phyloP scores from a whole-genome alignment of 176 grass and related monocot species.

The Miscanthus lutarioriparius region DNA sequence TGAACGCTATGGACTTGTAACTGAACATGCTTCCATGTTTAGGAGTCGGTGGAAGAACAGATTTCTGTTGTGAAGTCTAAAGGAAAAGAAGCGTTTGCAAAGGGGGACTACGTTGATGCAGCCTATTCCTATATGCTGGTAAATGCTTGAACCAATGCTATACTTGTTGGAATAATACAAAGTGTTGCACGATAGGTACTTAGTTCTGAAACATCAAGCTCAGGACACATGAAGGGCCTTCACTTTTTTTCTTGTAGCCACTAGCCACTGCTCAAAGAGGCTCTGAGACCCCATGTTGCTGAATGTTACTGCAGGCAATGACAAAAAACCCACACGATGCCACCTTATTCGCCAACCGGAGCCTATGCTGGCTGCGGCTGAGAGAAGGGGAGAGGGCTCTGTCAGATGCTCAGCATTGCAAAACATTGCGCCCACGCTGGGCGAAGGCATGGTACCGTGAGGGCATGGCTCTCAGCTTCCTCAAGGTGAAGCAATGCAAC shows the following conservation, averaged over 20 bases:
- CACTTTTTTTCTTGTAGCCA: no score
- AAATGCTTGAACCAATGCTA: no score
- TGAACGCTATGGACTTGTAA: no score
- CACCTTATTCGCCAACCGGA: constrained; percentile 10
- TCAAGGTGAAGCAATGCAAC: background rate
- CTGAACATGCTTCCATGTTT: background rate
- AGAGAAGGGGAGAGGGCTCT: background rate
- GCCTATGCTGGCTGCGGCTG: background rate
- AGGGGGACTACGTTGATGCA: background rate
- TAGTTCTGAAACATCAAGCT: background rate
- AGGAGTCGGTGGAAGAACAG: background rate
- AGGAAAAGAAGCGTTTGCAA: background rate
- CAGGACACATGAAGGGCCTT: background rate
- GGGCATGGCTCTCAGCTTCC: background rate
- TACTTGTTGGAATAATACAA: background rate
- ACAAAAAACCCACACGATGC: background rate
- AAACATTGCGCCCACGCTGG: background rate
- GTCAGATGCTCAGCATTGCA: background rate
- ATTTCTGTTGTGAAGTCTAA: background rate
- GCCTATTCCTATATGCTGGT: background rate
- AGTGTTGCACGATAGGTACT: background rate
- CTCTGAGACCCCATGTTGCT: no score
- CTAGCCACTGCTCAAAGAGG: no score
- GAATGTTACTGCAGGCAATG: background rate
- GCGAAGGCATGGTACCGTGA: constrained; percentile 5